Base-by-base conservation (phyloP, 78 protist species). In the Chrysochromulina tobinii region DNA sequence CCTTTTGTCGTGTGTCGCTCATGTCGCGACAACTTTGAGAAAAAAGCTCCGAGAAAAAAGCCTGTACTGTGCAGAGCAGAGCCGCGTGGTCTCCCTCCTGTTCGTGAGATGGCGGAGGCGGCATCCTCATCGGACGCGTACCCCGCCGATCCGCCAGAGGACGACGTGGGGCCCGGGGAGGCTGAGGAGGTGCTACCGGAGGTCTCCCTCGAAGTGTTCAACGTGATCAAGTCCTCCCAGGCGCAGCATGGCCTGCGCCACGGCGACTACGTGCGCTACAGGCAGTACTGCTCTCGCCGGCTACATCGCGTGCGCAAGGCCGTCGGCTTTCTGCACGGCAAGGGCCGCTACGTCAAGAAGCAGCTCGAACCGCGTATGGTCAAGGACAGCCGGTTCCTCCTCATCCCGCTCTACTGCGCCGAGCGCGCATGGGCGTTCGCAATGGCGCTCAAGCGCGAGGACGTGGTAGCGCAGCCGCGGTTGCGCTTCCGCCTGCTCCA, bases 381-480 rank as follows among this genome's bases (percentile, higher is more conserved):
- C 48, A 1, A 9, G 25, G 87, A 81, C 66, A n/a, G 72, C 11
- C 23, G 88, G 55, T 54, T n/a, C 6, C 73, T 90, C 11, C 1
- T 75, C 38, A 7, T 81, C 18, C 91, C 93, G 61, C 72, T 90
- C 57, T 25, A 77, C 5, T n/a, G 38, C 53, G 68, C 84, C 66
- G 93, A 90, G 89, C 88, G 93, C 51, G 93, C 93, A 15, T 90
- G 93, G 93, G 89, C 90, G 14, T 50, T 38, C 2, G 88, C 93
- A n/a, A 90, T 90, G 93, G 55, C 48, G 54, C 72, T 90, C 20
- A 89, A 89, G 84, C 75, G 75, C 50, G 79, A 58, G 55, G 15
- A 6, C 27, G 1, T 21, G 61, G 20, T 2, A 17, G 27, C 7
- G 21, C 61, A 87, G 27, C 51, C 73, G 38, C 55, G 90, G 57